Evolutionary conservation across 257 asterid species (phyloP).

Genomic region (Fraxinus pennsylvanica): DNA sequence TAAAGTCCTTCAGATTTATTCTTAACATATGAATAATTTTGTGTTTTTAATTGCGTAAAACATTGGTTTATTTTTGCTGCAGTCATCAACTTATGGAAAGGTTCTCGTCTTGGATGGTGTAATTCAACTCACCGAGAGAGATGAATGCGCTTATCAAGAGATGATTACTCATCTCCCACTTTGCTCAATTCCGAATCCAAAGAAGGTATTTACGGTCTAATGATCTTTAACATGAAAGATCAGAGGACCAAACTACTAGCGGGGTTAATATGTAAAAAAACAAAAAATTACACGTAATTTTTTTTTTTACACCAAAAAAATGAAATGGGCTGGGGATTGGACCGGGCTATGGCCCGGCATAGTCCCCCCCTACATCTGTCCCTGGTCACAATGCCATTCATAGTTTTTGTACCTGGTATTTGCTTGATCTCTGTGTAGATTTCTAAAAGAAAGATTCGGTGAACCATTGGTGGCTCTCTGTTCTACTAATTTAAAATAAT

Average conservation of each 20-base stretch:
- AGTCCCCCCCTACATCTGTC: too few relatives aligned
- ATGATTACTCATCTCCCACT: slow-evolving; percentile 97
- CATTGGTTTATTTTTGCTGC: slow-evolving; percentile 42
- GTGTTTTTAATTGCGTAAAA: slow-evolving; percentile 10
- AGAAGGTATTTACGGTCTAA: slow-evolving; percentile 53
- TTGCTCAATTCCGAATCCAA: slow-evolving; percentile 83
- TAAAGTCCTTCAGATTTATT: neutral
- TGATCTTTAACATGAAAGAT: neutral
- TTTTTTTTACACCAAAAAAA: too few relatives aligned
- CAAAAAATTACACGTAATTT: too few relatives aligned
- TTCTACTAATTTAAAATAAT: neutral
- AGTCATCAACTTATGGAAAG: slow-evolving; percentile 92
- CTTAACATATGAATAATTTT: neutral
- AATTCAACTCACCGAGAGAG: slow-evolving; percentile 93
- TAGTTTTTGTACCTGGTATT: neutral
- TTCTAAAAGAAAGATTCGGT: neutral
- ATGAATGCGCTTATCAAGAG: slow-evolving; percentile 99
- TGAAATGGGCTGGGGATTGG: too few relatives aligned
- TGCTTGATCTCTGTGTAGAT: neutral
- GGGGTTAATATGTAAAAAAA: too few relatives aligned
- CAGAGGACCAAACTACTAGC: too few relatives aligned
- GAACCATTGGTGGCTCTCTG: neutral
- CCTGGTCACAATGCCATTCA: neutral
- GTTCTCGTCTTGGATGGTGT: slow-evolving; percentile 98
- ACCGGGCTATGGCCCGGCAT: too few relatives aligned